These are phyloP conservation scores for Mychonastes homosphaera DNA, from an alignment of 139 green algal genomes.

Conservation along the genomic window DNA sequence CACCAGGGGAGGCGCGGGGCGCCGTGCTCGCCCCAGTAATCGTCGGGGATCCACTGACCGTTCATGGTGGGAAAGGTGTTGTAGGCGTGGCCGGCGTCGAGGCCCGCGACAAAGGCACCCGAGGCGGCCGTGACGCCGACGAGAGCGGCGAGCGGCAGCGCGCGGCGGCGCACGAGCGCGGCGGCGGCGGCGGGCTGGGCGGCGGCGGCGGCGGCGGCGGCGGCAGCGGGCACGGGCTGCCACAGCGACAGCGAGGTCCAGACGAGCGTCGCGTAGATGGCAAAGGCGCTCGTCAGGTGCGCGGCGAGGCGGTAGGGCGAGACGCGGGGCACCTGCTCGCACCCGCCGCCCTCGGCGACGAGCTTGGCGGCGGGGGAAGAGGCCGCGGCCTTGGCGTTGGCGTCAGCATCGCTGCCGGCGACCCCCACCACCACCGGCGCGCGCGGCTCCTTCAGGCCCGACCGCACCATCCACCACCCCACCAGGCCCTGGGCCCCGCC, in stretches of 20 bases:
- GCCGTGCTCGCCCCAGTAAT: conserved; percentile 56
- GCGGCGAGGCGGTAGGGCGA: conserved; percentile 89
- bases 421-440: neutral
- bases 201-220: neutral
- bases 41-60: conserved; percentile 68
- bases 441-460: conserved; percentile 52
- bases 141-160: conserved; percentile 66
- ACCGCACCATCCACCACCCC: conserved; percentile 99
- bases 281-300: conserved; percentile 90
- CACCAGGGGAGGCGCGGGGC: conserved; percentile 13
- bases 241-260: conserved; percentile 83
- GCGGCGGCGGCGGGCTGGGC: conserved; percentile 23
- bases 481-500: conserved; percentile 88
- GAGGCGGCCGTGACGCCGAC: conserved; percentile 83
- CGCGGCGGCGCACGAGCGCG: conserved; percentile 20
- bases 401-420: neutral
- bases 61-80: conserved; percentile 98
- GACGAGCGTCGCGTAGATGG: conserved; percentile 82
- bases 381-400: neutral
- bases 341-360: conserved; percentile 41
- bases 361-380: neutral
- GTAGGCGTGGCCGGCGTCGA: conserved; percentile 87
- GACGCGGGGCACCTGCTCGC: conserved; percentile 70
- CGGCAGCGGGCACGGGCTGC: conserved; percentile 19
- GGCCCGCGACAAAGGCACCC: conserved; percentile 74